A percentile compares a stretch with the other conserved stretches of the same genome.
Conservation (phyloP, 768 basidiomycete species). For the Suillus subluteus region DNA sequence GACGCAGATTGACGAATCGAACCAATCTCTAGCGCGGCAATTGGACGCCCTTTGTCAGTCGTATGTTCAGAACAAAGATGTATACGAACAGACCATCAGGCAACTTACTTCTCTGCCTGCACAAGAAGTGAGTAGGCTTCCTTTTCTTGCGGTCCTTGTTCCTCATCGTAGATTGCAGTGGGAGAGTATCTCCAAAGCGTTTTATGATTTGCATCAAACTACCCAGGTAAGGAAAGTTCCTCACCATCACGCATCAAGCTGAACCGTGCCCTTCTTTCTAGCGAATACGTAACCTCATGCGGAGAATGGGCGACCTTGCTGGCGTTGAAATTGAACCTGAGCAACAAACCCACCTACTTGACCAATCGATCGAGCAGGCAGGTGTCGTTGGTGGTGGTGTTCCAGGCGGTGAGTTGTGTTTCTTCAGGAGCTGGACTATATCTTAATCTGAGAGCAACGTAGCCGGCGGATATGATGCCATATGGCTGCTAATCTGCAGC, state of each 20-base stretch:
- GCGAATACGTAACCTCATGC: constrained; percentile 81
- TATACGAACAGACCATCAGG: constrained; percentile 61
- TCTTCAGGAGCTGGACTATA: constrained; percentile 1
- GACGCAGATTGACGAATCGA: constrained; percentile 63
- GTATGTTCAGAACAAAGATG: constrained; percentile 47
- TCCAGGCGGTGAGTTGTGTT: constrained; percentile 76
- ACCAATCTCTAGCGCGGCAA: constrained; percentile 58
- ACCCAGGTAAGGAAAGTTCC: constrained; percentile 51
- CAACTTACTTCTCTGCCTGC: constrained; percentile 64
- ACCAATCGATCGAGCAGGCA: constrained; percentile 72
- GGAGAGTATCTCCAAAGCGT: constrained; percentile 55
- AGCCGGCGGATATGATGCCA: constrained; percentile 98
- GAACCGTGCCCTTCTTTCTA: constrained; percentile 32
- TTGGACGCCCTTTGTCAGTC: constrained; percentile 55
- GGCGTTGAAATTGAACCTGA: constrained; percentile 87
- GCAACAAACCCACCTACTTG: constrained; percentile 82
- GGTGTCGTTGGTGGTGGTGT: constrained; percentile 96
- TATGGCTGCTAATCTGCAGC: constrained; percentile 89
- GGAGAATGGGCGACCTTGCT: constrained; percentile 76
- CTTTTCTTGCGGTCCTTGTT: not conserved
- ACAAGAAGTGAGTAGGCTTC: constrained; percentile 46
- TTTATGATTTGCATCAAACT: constrained; percentile 58
- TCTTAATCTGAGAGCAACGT: constrained; percentile 13
- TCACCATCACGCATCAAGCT: not conserved
- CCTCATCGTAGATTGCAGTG: constrained; percentile 44